Evolutionary conservation across 495 filamentous ascomycete genomes (phyloP), one percentile per base, ranked within the genome.

Genomic region (Penicillium paradoxum): DNA sequence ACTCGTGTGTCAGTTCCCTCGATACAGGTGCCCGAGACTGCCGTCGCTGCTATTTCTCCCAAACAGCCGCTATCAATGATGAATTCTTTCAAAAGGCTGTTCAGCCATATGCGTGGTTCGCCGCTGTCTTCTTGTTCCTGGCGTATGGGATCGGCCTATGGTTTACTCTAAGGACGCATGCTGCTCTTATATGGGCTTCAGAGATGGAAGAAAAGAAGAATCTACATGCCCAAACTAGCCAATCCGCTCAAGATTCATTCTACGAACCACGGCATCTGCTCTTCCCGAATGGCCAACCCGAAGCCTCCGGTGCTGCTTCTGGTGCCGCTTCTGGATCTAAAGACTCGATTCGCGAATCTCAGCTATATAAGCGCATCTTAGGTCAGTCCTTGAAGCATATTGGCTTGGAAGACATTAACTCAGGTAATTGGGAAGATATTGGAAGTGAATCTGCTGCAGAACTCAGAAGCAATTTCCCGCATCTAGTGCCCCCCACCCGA

Each of bases 91-190:
- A 83, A 36, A 82, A 90, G 63, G 92, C 92, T 5, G 91, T 99
- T 15, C 85, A 88, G 46, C 95, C 93, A 7, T 99, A 95, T 67
- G 95, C 87, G 57, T 96, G 90, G 77, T 79, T 95, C 55, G 84
- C 88, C 4, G 89, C 93, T 30, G 66, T 86, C 15, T 80, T 91
- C 57, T 78, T 99, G 29, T 98, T 99, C 72, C 69, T 96, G 17
- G 91, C 90, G 0, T 99, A 99, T 66, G 75, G 93, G 32, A 93
- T 97, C 56, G 93, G 93, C 14, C 75, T 97, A 25, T 90, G 91
- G 84, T 99, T 99, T 67, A 99, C 93, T 5, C 80, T 99, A 6
- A 78, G 95, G 54, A 99, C 93, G 2, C 93, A 99, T 66, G 93
- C 93, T 4, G 92, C 93, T 15, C 85, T 96, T 29, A 99, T 99